These are phyloP conservation scores for Solanum bulbocastanum DNA, from an alignment of 257 asterid species.

Conservation along the genomic window DNA sequence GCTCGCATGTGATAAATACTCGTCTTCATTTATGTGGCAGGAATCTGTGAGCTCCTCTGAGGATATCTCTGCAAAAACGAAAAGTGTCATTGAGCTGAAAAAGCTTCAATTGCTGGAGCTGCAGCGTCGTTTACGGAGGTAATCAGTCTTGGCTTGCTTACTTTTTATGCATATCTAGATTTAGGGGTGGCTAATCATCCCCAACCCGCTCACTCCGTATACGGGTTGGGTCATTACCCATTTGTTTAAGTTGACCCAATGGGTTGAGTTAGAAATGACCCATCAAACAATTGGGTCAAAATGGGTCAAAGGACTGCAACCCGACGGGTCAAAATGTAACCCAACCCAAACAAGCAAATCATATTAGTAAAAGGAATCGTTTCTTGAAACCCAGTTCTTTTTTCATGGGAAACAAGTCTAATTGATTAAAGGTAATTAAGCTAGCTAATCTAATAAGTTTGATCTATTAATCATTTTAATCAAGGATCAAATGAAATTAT, in stretches of 20 bases:
- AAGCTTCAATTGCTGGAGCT: conserved; percentile 92
- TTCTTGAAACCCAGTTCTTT: background rate
- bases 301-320: background rate
- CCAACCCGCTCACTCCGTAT: background rate
- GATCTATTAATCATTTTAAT: background rate
- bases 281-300: background rate
- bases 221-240: background rate
- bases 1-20: background rate
- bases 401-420: background rate
- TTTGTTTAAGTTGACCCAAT: background rate
- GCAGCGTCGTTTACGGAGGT: conserved; percentile 92
- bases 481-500: background rate
- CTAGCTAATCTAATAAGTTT: background rate
- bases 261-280: background rate
- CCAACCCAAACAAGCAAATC: background rate
- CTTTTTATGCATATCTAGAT: background rate
- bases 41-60: conserved; percentile 86
- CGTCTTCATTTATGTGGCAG: conserved; percentile 25
- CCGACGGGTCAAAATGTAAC: background rate
- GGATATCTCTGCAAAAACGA: conserved; percentile 86
- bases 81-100: conserved; percentile 92
- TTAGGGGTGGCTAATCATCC: background rate
- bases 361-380: background rate
- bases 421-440: background rate
- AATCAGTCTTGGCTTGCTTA: conserved; percentile 5